Evolutionary conservation across 2,329 filamentous ascomycete species (phyloP).

Genomic region (Claviceps sp.): DNA sequence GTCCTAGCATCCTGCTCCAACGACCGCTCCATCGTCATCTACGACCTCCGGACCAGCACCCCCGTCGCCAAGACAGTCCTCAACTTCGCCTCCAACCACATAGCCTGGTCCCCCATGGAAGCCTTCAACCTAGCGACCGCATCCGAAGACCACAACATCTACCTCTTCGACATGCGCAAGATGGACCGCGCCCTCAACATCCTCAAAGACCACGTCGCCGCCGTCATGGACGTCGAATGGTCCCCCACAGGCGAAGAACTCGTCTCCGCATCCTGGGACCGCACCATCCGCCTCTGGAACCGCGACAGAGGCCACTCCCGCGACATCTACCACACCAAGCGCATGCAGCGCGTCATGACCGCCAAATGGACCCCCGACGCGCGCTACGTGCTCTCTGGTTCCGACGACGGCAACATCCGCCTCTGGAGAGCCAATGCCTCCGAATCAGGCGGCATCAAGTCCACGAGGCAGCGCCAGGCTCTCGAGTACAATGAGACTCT

Average conservation of each 20-base stretch:
- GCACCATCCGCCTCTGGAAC: constrained; percentile 77
- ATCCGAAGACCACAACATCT: constrained; percentile 84
- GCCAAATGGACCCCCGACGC: constrained; percentile 77
- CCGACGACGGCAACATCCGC: constrained; percentile 78
- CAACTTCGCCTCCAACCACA: constrained; percentile 67
- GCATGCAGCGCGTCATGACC: constrained; percentile 91
- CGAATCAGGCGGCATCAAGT: constrained; percentile 72
- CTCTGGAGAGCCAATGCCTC: constrained; percentile 86
- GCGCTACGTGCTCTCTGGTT: constrained; percentile 79
- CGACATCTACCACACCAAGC: constrained; percentile 93
- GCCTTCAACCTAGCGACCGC: constrained; percentile 89
- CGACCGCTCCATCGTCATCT: constrained; percentile 78
- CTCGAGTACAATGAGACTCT: constrained; percentile 86
- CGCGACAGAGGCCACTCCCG: constrained; percentile 69
- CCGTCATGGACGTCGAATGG: constrained; percentile 95
- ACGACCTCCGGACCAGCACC: constrained; percentile 78
- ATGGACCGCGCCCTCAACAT: constrained; percentile 80
- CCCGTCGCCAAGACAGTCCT: constrained; percentile 72
- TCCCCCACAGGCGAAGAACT: constrained; percentile 89
- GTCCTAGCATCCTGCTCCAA: constrained; percentile 75
- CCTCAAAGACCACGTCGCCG: constrained; percentile 74
- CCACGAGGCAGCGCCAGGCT: constrained; percentile 69
- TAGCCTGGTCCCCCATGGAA: constrained; percentile 94
- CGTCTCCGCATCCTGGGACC: constrained; percentile 74
- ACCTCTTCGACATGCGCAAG: constrained; percentile 86